These are phyloP conservation scores for Neurospora sp. DNA, from an alignment of 495 filamentous ascomycete genomes.

Conservation along the genomic window DNA sequence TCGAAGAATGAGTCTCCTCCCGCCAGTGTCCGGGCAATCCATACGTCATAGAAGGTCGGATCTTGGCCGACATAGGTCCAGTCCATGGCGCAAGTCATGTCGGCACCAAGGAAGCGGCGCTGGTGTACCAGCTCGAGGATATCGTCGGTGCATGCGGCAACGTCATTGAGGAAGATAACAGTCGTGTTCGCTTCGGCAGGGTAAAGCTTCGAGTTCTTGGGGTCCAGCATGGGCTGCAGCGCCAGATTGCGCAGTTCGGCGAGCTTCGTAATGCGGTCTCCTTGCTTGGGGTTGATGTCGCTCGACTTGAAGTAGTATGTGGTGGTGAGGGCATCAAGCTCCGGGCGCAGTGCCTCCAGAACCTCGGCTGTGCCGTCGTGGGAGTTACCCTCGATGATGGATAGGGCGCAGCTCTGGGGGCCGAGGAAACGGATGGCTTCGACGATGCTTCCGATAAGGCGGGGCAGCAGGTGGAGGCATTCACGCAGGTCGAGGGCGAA, in stretches of 20 bases:
- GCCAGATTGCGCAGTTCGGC: constrained; percentile 37
- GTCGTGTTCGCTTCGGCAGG: constrained; percentile 12
- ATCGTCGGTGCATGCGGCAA: constrained; percentile 41
- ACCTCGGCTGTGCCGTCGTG: constrained; percentile 42
- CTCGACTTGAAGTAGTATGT: constrained; percentile 29
- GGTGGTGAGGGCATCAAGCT: constrained; percentile 24
- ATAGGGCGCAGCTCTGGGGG: constrained; percentile 36
- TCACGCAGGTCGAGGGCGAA: constrained; percentile 41
- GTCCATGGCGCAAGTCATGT: constrained; percentile 47
- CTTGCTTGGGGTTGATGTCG: constrained; percentile 25
- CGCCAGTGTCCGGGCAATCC: constrained; percentile 37
- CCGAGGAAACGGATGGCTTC: constrained; percentile 39
- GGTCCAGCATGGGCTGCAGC: constrained; percentile 27
- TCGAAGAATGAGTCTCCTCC: constrained; percentile 41
- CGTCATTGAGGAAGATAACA: constrained; percentile 42
- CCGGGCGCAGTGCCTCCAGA: constrained; percentile 21
- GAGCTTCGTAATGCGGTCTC: constrained; percentile 30
- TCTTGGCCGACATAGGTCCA: constrained; percentile 32
- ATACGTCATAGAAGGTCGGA: constrained; percentile 42
- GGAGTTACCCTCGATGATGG: constrained; percentile 41
- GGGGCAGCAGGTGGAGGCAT: constrained; percentile 32
- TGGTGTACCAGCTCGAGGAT: constrained; percentile 43
- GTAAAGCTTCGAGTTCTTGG: constrained; percentile 9
- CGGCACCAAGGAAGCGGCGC: constrained; percentile 28
- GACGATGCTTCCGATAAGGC: constrained; percentile 35